phyloP scores from a whole-genome alignment of 2,329 filamentous ascomycete species.

The Fusarium guadeloupense region DNA sequence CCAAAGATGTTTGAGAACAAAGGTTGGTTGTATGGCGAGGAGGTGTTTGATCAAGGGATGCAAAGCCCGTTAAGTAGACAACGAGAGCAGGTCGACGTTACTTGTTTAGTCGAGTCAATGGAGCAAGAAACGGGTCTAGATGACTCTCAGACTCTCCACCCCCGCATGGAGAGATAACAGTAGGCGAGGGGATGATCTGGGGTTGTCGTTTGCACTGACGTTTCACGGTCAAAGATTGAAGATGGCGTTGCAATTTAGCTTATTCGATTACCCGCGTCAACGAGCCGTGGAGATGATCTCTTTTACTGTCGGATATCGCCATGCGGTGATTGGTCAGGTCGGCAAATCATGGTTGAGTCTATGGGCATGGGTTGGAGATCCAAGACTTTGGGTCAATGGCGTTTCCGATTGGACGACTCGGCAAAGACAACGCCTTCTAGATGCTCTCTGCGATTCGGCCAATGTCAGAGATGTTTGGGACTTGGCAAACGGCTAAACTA shows the following conservation, averaged over 20 bases:
- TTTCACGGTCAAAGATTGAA: background rate
- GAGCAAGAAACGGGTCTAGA: background rate
- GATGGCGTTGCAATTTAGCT: background rate
- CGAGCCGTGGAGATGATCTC: slow-evolving; percentile 7
- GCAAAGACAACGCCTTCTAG: slow-evolving; percentile 1
- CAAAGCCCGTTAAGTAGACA: slow-evolving; percentile 8
- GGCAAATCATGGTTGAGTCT: slow-evolving; percentile 8
- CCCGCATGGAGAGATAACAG: slow-evolving; percentile 8
- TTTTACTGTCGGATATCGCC: slow-evolving; percentile 5
- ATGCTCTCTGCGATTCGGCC: background rate
- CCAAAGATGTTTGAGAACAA: no score
- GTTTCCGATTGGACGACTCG: slow-evolving; percentile 28
- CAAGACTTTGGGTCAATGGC: background rate
- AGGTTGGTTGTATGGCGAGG: background rate
- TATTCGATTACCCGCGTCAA: slow-evolving; percentile 3
- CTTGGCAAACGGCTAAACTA: background rate
- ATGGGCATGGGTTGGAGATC: no score
- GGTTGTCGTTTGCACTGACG: background rate
- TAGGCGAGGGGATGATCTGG: background rate
- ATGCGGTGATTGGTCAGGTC: slow-evolving; percentile 18
- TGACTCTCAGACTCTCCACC: slow-evolving; percentile 21
- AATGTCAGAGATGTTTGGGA: background rate
- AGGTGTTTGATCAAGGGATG: background rate
- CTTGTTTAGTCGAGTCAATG: background rate
- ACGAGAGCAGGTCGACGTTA: background rate